Conservation (phyloP, 257 asterid species). For the Cruciata laevipes region DNA sequence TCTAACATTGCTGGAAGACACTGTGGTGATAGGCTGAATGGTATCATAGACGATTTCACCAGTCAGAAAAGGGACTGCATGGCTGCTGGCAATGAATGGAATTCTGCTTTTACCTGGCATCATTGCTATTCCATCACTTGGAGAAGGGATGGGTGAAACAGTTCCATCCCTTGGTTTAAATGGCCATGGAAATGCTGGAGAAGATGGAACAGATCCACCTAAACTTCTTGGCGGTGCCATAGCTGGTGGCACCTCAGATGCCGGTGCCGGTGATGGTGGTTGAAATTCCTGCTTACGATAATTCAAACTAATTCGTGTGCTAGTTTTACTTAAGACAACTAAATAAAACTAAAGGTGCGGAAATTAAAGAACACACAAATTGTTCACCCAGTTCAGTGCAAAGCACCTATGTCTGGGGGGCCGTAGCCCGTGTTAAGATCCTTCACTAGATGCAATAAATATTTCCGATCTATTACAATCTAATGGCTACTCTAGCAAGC, state of each 20-base stretch:
- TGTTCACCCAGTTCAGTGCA: too few species aligned
- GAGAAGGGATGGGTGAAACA: conserved; percentile 63
- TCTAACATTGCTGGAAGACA: conserved; percentile 31
- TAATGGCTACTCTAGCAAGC: too few species aligned
- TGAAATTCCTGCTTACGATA: too few species aligned
- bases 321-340: too few species aligned
- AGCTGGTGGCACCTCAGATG: conserved; percentile 27
- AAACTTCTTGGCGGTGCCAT: conserved; percentile 40
- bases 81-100: conserved; percentile 77
- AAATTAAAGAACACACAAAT: too few species aligned
- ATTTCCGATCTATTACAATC: too few species aligned
- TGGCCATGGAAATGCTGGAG: conserved; percentile 92
- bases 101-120: background rate
- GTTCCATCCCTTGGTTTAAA: conserved; percentile 48
- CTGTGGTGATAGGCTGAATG: conserved; percentile 49
- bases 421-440: too few species aligned
- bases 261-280: conserved; percentile 27
- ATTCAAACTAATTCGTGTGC: too few species aligned
- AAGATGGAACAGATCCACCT: conserved; percentile 69
- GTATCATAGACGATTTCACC: conserved; percentile 96
- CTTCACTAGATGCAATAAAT: too few species aligned
- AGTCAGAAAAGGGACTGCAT: conserved; percentile 92
- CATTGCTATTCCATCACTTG: conserved; percentile 26
- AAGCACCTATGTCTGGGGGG: too few species aligned
- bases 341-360: too few species aligned